Evolutionary conservation across 306 rosid species (phyloP), one percentile per base, ranked within the genome.

Genomic region (Malus orientalis): DNA sequence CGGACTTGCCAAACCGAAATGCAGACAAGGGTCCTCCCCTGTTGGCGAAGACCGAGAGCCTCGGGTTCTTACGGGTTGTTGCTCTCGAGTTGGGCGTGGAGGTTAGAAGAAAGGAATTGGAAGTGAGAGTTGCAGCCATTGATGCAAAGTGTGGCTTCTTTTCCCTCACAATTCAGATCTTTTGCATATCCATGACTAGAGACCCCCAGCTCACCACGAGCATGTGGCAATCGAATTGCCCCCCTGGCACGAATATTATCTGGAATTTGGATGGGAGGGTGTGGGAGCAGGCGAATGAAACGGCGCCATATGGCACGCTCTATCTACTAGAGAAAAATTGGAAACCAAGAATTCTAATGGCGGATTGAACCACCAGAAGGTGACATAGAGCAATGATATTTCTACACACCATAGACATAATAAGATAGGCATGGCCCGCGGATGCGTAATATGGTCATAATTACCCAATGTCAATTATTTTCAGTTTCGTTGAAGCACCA

Each of bases 91-190:
- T 89, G 47, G 88, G 87, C 2, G 92, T 25, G 6, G 90, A 78
- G 78, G 84, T 71, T 47, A 89, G 74, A 75, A 89, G 85, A 64
- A 90, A 88, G 2, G 97, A 88, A 76, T 86, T 79, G 79, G 97
- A 92, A 70, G 88, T 80, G 57, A 92, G 91, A 70, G 90, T 86
- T 8, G 91, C 86, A 77, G 96, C 96, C 99, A 95, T 92, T 73
- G 85, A 58, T 55, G 18, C 18, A 29, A 20, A 49, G 62, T 30
- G 47, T 32, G 51, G 11, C 78, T 38, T 5, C 12, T 36, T 23
- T 53, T 68, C 73, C 69, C 70, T 72, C 62, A 22, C 57, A 65
- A 29, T 19, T 72, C 74, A 79, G 78, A 40, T 54, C 13, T 23
- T 53, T 27, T 19, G 47, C 73, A 29, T 19, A 6, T 36, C 49